These are phyloP conservation scores for Brassica incana DNA, from an alignment of 345 rosid genomes.

Conservation along the genomic window DNA sequence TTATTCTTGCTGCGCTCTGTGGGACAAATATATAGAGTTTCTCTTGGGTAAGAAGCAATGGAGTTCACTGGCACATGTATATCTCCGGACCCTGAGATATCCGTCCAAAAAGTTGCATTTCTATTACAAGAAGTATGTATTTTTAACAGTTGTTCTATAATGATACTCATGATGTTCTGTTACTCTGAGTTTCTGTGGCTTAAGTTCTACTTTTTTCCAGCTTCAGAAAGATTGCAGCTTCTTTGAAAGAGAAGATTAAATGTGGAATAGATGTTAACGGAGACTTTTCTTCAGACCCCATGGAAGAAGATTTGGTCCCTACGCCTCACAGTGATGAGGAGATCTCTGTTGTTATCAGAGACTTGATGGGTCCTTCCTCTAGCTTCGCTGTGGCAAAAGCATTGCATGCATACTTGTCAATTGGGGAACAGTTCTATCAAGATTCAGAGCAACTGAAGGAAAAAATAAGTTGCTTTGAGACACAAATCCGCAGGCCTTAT, in stretches of 20 bases:
- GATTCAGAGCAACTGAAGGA: conserved; percentile 53
- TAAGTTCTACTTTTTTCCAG: conserved; percentile 42
- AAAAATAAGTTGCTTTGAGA: conserved; percentile 64
- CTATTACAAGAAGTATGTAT: conserved; percentile 67
- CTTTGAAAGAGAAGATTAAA: conserved; percentile 60
- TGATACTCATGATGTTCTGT: not conserved
- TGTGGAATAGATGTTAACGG: conserved; percentile 32
- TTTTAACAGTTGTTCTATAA: not conserved
- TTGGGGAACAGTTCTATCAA: conserved; percentile 61
- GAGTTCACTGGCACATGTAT: conserved; percentile 66
- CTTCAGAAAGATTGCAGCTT: conserved; percentile 65
- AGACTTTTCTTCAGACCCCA: conserved; percentile 44
- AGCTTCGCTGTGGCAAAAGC: conserved; percentile 51
- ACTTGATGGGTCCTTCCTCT: conserved; percentile 63
- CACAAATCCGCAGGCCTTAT: conserved; percentile 63
- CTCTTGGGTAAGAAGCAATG: conserved; percentile 62
- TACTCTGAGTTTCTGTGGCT: too few species aligned
- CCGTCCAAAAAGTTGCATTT: conserved; percentile 68
- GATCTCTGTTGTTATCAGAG: conserved; percentile 50
- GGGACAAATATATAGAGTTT: conserved; percentile 81
- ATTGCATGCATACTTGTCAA: conserved; percentile 52
- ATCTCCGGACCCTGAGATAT: conserved; percentile 64
- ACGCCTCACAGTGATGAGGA: conserved; percentile 47
- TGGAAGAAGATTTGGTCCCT: conserved; percentile 47
- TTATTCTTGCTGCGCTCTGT: conserved; percentile 62